phyloP scores from a whole-genome alignment of 108 stramenopile genomes.

The Stephanodiscus minutulus region DNA sequence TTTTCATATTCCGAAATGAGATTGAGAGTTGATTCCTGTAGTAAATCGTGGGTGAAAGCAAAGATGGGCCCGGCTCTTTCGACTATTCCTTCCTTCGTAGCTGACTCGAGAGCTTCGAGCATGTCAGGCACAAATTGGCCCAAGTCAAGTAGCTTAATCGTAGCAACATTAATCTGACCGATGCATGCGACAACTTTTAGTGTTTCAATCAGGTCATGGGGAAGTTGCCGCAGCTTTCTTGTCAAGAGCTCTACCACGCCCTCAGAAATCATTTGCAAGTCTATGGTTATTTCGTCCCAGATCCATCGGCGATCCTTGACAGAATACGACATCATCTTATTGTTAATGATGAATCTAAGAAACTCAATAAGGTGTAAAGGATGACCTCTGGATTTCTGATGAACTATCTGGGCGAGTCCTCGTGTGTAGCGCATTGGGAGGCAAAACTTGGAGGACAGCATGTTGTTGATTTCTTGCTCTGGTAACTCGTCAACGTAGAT shows the following conservation, averaged over 20 bases:
- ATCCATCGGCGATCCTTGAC: conserved; percentile 15
- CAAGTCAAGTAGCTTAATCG: neutral
- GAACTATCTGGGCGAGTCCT: conserved; percentile 2
- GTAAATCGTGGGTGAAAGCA: conserved; percentile 18
- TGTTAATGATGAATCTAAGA: conserved; percentile 1
- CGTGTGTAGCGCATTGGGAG: neutral
- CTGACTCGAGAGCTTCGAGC: conserved; percentile 2
- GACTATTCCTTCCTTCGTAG: conserved; percentile 7
- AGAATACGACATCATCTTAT: conserved; percentile 5
- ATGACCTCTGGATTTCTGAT: conserved; percentile 8
- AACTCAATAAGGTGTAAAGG: conserved; percentile 2
- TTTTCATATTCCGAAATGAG: neutral
- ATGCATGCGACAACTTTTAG: conserved; percentile 11
- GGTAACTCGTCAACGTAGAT: neutral
- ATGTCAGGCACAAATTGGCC: neutral
- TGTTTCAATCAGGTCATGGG: neutral
- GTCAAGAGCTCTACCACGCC: conserved; percentile 10
- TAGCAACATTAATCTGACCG: conserved; percentile 8
- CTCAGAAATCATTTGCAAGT: conserved; percentile 6
- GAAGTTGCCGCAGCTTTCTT: neutral
- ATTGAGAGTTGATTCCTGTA: conserved; percentile 11
- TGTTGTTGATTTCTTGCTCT: neutral
- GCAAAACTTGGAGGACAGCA: neutral
- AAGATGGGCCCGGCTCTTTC: conserved; percentile 19
- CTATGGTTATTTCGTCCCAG: conserved; percentile 13